These are phyloP conservation scores for Allium sativum DNA, from an alignment of 106 monocot species.

Conservation along the genomic window DNA sequence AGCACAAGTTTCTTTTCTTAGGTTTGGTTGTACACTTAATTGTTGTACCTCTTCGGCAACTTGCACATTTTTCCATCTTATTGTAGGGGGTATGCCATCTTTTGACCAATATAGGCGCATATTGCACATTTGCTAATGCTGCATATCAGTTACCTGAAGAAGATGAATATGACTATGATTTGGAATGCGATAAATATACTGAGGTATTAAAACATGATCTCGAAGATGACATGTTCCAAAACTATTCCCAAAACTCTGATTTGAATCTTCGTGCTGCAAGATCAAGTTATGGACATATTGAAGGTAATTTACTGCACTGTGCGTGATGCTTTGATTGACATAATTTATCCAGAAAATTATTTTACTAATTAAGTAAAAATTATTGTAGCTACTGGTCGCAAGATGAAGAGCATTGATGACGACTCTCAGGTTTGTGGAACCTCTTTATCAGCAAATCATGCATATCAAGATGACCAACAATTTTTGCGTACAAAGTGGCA, in stretches of 20 bases:
- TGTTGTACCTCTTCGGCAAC: too few relatives aligned
- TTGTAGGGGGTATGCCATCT: constrained; percentile 87
- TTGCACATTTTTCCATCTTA: background rate
- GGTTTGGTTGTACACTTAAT: too few relatives aligned
- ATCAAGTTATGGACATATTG: constrained; percentile 19
- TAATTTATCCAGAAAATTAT: background rate
- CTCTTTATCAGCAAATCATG: constrained; percentile 17
- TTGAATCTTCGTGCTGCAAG: constrained; percentile 19
- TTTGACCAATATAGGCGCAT: constrained; percentile 58
- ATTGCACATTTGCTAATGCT: constrained; percentile 47
- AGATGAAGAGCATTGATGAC: constrained; percentile 14
- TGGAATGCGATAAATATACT: constrained; percentile 32
- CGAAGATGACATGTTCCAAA: constrained; percentile 20
- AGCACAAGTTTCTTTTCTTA: too few relatives aligned
- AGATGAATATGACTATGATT: constrained; percentile 37
- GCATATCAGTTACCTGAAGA: constrained; percentile 57
- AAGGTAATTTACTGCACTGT: constrained; percentile 3
- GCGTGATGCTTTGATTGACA: background rate
- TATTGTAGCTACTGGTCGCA: constrained; percentile 4
- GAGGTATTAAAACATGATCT: constrained; percentile 32
- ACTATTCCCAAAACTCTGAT: constrained; percentile 30
- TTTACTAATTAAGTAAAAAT: too few relatives aligned
- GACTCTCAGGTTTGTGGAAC: constrained; percentile 13
- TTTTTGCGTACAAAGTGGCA: constrained; percentile 76
- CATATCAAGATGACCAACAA: constrained; percentile 30